Base-by-base conservation (phyloP, 2,329 filamentous ascomycete species). In the Paraphaeosphaeria minitans region DNA sequence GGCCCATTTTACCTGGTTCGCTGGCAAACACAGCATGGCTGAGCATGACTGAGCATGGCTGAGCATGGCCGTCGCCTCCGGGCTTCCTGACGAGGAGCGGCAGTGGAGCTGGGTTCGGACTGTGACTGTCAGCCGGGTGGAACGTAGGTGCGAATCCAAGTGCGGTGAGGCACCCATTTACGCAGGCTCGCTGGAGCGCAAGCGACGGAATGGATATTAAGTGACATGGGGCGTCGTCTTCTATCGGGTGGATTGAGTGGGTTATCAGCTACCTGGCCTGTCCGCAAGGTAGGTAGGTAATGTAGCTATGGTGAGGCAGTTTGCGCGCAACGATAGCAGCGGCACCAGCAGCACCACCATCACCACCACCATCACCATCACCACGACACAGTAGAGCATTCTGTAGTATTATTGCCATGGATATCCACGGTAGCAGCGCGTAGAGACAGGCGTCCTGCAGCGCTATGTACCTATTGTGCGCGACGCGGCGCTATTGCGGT, bases 131-230 rank as follows among this genome's bases (percentile, higher is more conserved):
- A 58, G 61, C 56, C 50, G 46, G 58, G 53, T 29, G 49, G 56
- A 52, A 35, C 16, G 46, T 37, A 29, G 35, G 42, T 37, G 16
- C 35, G 35, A 14, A 16, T 37, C 35, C 35, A 53, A 27, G 52
- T 51, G 60, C 57, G 54, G 49, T 58, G 55, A 57, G 58, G 46
- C 52, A 57, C 39, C 33, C 33, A 33, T 33, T 47, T 55, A 59
- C 39, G 53, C 54, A 37, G 54, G 45, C 33, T 45, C 53, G 48
- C 55, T 57, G 46, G 57, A 39, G 57, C 50, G 59, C 61, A 66
- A 65, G 61, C 62, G 57, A 63, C 62, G 49, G 58, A 56, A 59
- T 60, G 60, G 58, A 64, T 66, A 68, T 67, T 63, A 68, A 67
- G 58, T 64, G 66, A 66, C 61, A 60, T 64, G 55, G 67, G 61